A percentile compares a stretch with the other conserved stretches of the same genome.
phyloP scores from a whole-genome alignment of 352 stramenopile genomes.

The Globisporangium paroecandrum region DNA sequence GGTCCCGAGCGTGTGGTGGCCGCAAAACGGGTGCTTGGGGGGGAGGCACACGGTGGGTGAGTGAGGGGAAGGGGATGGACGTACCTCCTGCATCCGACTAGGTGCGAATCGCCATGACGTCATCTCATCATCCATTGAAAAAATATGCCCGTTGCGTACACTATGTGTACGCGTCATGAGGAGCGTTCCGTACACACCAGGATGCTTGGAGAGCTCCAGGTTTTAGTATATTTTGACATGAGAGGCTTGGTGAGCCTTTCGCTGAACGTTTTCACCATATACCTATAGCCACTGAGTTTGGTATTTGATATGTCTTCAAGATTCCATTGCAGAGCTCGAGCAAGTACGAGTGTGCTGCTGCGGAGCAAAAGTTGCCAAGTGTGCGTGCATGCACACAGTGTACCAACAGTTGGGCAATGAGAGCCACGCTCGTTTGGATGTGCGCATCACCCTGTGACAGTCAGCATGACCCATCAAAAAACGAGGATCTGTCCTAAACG shows the following conservation, averaged over 20 bases:
- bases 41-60: background rate
- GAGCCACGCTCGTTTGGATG: background rate
- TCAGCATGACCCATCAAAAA: background rate
- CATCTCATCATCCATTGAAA: conserved; percentile 11
- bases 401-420: background rate
- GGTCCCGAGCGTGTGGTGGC: conserved; percentile 10
- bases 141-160: background rate
- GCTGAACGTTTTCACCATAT: background rate
- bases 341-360: background rate
- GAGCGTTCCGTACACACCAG: background rate
- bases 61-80: background rate
- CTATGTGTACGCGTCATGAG: background rate
- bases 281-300: background rate
- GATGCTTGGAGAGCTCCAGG: background rate
- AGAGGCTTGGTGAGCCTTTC: background rate
- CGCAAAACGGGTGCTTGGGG: conserved; percentile 10
- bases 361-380: background rate
- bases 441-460: background rate
- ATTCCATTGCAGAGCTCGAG: background rate
- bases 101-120: conserved; percentile 11
- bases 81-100: background rate
- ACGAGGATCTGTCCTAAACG: background rate
- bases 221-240: background rate
- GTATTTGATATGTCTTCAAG: background rate
- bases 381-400: background rate